These are phyloP conservation scores for Russula foetens DNA, from an alignment of 768 basidiomycete species.

Conservation along the genomic window DNA sequence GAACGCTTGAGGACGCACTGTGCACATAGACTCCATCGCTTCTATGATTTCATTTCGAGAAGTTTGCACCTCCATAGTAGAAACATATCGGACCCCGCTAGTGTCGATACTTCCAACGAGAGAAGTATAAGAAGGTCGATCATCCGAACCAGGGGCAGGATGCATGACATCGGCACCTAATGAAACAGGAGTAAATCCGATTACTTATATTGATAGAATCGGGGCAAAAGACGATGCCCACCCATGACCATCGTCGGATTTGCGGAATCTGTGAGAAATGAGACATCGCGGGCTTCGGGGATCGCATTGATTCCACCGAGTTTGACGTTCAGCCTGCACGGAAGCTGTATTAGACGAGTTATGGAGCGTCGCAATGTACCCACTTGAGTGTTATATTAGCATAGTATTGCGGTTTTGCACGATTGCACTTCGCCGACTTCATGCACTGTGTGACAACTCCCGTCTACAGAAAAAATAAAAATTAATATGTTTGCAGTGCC, in stretches of 20 bases:
- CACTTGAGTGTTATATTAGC: conserved; percentile 79
- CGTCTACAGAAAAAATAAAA: conserved; percentile 31
- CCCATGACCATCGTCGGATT: conserved; percentile 80
- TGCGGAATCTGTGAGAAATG: conserved; percentile 55
- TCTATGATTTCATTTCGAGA: conserved; percentile 73
- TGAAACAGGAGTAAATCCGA: background rate
- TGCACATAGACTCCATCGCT: conserved; percentile 57
- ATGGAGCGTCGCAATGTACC: conserved; percentile 21
- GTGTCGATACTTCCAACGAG: conserved; percentile 77
- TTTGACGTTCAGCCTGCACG: conserved; percentile 68
- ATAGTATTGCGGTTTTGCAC: conserved; percentile 68
- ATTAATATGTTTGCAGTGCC: background rate
- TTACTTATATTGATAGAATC: background rate
- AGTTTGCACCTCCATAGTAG: conserved; percentile 54
- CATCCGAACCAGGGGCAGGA: conserved; percentile 71
- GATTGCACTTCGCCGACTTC: conserved; percentile 54
- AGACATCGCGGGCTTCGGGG: conserved; percentile 59
- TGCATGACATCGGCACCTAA: conserved; percentile 78
- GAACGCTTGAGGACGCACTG: conserved; percentile 29
- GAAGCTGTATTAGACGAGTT: background rate
- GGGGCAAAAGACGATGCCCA: conserved; percentile 20
- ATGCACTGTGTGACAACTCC: conserved; percentile 79
- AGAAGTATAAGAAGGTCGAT: conserved; percentile 73
- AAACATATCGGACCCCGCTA: conserved; percentile 61
- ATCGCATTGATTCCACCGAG: conserved; percentile 77